A percentile compares a stretch with the other conserved stretches of the same genome.
Conservation (phyloP, 2,329 filamentous ascomycete species). For the Chaetoscypha palmicola region DNA sequence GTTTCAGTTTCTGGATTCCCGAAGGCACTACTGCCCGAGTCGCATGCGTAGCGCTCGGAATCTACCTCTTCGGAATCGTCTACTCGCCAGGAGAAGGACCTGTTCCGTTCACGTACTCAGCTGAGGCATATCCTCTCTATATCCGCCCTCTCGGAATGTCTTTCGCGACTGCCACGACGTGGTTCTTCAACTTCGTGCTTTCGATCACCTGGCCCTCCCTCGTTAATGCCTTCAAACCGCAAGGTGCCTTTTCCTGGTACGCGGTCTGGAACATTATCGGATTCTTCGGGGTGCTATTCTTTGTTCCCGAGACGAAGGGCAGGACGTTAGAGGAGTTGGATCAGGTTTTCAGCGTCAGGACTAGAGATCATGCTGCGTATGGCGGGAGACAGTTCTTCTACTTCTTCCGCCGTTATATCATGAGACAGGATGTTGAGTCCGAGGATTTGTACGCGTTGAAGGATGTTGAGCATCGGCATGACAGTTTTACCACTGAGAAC, state of each 20-base stretch:
- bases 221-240: slow-evolving; percentile 13
- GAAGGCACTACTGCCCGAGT: slow-evolving; percentile 23
- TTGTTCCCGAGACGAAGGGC: slow-evolving; percentile 9
- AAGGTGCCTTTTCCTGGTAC: slow-evolving; percentile 46
- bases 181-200: slow-evolving; percentile 53
- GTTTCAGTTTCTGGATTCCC: slow-evolving; percentile 46
- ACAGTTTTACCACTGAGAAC: slow-evolving; percentile 10
- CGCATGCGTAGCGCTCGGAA: slow-evolving; percentile 44
- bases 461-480: slow-evolving; percentile 3
- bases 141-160: slow-evolving; percentile 52
- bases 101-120: slow-evolving; percentile 9
- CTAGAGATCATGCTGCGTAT: slow-evolving; percentile 7
- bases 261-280: slow-evolving; percentile 39
- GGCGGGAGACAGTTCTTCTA: slow-evolving; percentile 25
- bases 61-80: slow-evolving; percentile 57
- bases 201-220: slow-evolving; percentile 39
- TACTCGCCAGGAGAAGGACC: slow-evolving; percentile 8
- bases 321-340: slow-evolving; percentile 8
- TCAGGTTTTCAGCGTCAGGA: slow-evolving; percentile 7
- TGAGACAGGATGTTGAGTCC: slow-evolving; percentile 11
- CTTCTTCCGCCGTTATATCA: slow-evolving; percentile 13
- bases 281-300: slow-evolving; percentile 7
- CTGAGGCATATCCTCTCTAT: slow-evolving; percentile 8
- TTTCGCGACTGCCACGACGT: slow-evolving; percentile 51
- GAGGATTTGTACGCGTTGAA: slow-evolving; percentile 9